Base-by-base conservation (phyloP, 805 yeast species). In the Metschnikowia sp. region DNA sequence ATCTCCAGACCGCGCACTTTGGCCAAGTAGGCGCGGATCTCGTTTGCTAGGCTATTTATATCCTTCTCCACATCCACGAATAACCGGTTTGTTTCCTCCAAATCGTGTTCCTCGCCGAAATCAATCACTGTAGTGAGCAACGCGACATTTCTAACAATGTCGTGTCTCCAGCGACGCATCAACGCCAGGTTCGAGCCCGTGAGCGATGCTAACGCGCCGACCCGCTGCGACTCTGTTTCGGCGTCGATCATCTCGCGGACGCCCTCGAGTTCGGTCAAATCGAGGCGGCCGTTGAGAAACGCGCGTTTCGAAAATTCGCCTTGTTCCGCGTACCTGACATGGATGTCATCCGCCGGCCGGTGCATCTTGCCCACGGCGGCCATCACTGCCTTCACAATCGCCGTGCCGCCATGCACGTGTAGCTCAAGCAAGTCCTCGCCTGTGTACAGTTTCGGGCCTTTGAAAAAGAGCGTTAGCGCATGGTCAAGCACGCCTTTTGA, bases 321-420 rank as follows among this genome's bases (percentile, higher is more conserved):
- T 8, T 89, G 83, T 58, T 86, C 92, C 0, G 99, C 99, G 61
- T 85, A 83, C 45, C 98, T 63, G 11, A 92, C 80, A 12, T 56
- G 48, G 6, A 66, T 52, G 3, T 72, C 73, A 0, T 57, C 48
- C 0, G 64, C 59, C 0, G 77, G 74, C 5, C 75, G 64, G 56
- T 86, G 86, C 5, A 85, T 54, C 0, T 57, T 45, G 35, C 73
- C 70, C 5, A 94, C 81, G 0, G 95, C 82, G 4, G 69, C 69
- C 40, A 91, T 58, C 0, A 91, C 86, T 0, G 89, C 77, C 40
- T 75, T 72, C 2, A 88, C 78, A 1, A 92, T 88, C 0, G 98
- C 97, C 10, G 77, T 81, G 4, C 98, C 97, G 3, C 99, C 99
- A 64, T 94, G 99, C 2, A 88, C 65, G 60, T 94, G 97, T n/a